These are phyloP conservation scores for Hebeloma cylindrosporum DNA, from an alignment of 768 basidiomycete species.

Conservation along the genomic window DNA sequence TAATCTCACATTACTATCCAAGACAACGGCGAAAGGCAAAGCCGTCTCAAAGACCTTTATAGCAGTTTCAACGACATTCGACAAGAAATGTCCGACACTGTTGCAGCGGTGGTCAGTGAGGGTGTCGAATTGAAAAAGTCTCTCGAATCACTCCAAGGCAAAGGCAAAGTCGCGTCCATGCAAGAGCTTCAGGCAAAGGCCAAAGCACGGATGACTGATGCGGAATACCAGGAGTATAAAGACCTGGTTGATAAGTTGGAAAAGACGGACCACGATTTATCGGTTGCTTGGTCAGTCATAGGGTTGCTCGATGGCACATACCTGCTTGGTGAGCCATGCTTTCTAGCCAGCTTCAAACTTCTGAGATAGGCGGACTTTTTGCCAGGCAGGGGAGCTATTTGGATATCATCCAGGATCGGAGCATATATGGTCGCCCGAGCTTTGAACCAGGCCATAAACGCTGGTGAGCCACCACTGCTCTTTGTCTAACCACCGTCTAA, in stretches of 20 bases:
- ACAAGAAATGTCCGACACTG: background rate
- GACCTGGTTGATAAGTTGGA: background rate
- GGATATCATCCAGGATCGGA: background rate
- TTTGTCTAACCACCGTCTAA: background rate
- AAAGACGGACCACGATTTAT: background rate
- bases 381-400: background rate
- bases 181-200: constrained; percentile 2
- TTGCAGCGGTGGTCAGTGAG: background rate
- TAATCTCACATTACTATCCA: background rate
- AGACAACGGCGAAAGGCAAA: constrained; percentile 1
- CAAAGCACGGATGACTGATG: background rate
- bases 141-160: background rate
- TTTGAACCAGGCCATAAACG: background rate
- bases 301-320: background rate
- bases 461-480: background rate
- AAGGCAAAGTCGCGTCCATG: constrained; percentile 1
- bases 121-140: background rate
- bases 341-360: too few relatives aligned
- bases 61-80: background rate
- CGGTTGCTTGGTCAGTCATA: background rate
- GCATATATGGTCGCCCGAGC: background rate
- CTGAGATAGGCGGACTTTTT: too few relatives aligned
- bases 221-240: background rate
- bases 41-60: background rate
- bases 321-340: background rate